phyloP scores from a whole-genome alignment of 495 filamentous ascomycete genomes.

The Acidiella bohemica region DNA sequence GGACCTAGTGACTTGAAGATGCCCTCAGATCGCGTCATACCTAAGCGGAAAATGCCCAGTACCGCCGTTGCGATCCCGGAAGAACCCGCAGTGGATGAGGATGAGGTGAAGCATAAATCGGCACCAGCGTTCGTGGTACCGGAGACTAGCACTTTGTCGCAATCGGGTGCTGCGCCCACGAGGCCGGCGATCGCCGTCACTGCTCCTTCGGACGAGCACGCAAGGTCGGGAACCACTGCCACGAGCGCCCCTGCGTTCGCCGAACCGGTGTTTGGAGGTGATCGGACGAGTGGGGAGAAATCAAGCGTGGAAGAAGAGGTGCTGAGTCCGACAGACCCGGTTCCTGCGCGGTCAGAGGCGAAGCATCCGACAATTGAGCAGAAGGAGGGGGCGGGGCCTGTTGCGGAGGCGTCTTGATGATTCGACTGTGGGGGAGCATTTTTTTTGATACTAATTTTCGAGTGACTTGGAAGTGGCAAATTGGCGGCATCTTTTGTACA shows the following conservation, averaged over 20 bases:
- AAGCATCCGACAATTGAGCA: too few species aligned
- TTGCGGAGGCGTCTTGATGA: too few species aligned
- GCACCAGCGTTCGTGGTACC: not conserved
- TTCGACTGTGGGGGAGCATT: too few species aligned
- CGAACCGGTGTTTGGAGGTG: conserved; percentile 1
- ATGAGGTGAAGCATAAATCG: not conserved
- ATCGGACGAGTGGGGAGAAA: not conserved
- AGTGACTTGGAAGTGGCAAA: too few species aligned
- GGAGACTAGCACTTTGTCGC: not conserved
- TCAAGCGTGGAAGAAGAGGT: not conserved
- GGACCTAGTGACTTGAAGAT: conserved; percentile 12
- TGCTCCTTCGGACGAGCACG: not conserved
- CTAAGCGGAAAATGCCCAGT: conserved; percentile 1
- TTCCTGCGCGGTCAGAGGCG: too few species aligned
- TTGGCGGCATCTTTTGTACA: too few species aligned
- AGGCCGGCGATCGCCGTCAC: not conserved
- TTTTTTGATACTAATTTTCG: too few species aligned
- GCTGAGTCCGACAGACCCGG: conserved; percentile 5
- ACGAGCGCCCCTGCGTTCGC: conserved; percentile 1
- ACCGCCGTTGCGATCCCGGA: conserved; percentile 3
- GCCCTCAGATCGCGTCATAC: conserved; percentile 1
- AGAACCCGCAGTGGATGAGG: not conserved
- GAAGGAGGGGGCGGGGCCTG: too few species aligned
- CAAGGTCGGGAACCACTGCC: not conserved
- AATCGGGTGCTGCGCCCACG: not conserved